Base-by-base conservation (phyloP, 805 yeast species). In the Starmerella sp. region DNA sequence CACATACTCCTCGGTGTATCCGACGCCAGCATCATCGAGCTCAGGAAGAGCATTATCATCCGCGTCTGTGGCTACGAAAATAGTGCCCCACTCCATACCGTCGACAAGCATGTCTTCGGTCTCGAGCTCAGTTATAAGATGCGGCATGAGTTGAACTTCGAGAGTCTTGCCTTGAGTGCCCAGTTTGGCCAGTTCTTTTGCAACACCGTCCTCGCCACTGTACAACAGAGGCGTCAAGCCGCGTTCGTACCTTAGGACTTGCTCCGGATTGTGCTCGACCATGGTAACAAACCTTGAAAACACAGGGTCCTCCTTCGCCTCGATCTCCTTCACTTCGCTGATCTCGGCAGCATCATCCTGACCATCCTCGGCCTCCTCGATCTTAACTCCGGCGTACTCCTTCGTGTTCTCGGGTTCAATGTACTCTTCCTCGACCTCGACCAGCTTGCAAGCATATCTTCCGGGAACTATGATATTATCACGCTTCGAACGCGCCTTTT, bases 11-110 rank as follows among this genome's bases (percentile, higher is more conserved):
- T 83, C 84, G 1, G 81, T 78, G 63, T 86, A 87, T 0, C 87
- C 95, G n/a, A 86, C 89, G 43, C 79, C 78, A 54, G 80, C 73
- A 7, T 71, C 77, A 58, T 84, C 89, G 46, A 80, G 69, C 30
- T 67, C 58, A 2, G 70, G 67, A 6, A 88, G 83, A 14, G 74
- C 69, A 65, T 86, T 93, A 60, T 86, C 95, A 60, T 80, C 82
- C 7, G 70, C 69, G 61, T 86, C 89, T 0, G 96, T 86, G 43
- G 82, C 86, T 1, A 91, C 85, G 30, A 87, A 71, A 34, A 93
- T 85, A 0, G 97, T 86, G 1, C 97, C 97, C 98, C 98, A 93
- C 59, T 91, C 95, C 95, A 91, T 91, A 11, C 97, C 97, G 37
- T 80, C 80, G 44, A 77, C 63, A 2, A 85, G 71, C 63, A 55